Evolutionary conservation across 169 alveolate species (phyloP).

Genomic region (Plasmodium berghei): DNA sequence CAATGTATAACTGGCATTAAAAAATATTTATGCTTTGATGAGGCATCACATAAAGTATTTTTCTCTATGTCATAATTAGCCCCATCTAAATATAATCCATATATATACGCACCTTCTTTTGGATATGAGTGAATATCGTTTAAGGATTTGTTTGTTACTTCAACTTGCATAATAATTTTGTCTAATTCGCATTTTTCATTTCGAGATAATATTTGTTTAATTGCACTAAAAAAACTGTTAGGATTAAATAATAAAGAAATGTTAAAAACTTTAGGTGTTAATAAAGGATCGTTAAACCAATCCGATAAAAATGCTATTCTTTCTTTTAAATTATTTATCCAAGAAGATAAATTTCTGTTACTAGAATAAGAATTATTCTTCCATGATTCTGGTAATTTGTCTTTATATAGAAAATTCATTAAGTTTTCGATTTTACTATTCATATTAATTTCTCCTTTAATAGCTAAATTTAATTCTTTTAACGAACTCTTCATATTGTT

Average conservation of each 20-base stretch:
- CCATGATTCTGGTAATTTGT: slow-evolving; percentile 94
- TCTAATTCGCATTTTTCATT: slow-evolving; percentile 93
- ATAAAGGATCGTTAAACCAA: slow-evolving; percentile 94
- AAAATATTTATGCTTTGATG: slow-evolving; percentile 95
- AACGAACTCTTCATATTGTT: slow-evolving; percentile 80
- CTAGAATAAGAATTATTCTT: slow-evolving; percentile 93
- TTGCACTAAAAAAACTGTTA: slow-evolving; percentile 96
- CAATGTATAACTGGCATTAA: slow-evolving; percentile 96
- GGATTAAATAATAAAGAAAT: slow-evolving; percentile 95
- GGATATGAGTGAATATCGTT: slow-evolving; percentile 91
- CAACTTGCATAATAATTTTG: slow-evolving; percentile 94
- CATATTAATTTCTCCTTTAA: slow-evolving; percentile 95
- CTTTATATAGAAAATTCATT: slow-evolving; percentile 89
- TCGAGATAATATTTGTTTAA: slow-evolving; percentile 94
- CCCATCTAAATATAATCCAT: slow-evolving; percentile 93
- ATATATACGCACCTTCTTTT: slow-evolving; percentile 93
- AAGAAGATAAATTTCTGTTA: slow-evolving; percentile 93
- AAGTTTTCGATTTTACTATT: slow-evolving; percentile 92
- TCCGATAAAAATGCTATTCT: slow-evolving; percentile 93
- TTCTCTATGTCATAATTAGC: slow-evolving; percentile 94
- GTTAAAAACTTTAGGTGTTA: slow-evolving; percentile 93
- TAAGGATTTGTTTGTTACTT: slow-evolving; percentile 92
- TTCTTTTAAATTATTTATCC: slow-evolving; percentile 93
- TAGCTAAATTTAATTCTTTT: slow-evolving; percentile 93
- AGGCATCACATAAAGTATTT: slow-evolving; percentile 92